phyloP scores from a whole-genome alignment of 2,329 filamentous ascomycete species.

The Xylaria polymorpha region DNA sequence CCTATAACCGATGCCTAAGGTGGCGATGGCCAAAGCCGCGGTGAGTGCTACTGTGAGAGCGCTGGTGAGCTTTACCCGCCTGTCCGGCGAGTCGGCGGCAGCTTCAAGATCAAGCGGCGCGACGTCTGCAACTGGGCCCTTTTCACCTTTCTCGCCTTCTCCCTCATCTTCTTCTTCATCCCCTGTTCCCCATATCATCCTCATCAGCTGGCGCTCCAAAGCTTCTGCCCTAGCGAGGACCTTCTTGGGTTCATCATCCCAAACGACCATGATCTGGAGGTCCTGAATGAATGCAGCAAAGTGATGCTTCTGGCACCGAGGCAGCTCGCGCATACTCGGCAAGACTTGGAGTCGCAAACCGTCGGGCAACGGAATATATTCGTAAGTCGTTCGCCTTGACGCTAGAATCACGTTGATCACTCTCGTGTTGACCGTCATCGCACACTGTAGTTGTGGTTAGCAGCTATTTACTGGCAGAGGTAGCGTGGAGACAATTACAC shows the following conservation, averaged over 20 bases:
- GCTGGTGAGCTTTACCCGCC: conserved; percentile 66
- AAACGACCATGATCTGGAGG: conserved; percentile 68
- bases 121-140: conserved; percentile 51
- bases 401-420: conserved; percentile 70
- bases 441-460: conserved; percentile 60
- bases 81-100: conserved; percentile 54
- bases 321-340: conserved; percentile 66
- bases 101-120: conserved; percentile 58
- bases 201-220: conserved; percentile 65
- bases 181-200: conserved; percentile 66
- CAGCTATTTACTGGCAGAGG: not conserved
- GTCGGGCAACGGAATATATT: conserved; percentile 68
- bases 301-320: conserved; percentile 71
- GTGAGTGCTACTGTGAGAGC: conserved; percentile 65
- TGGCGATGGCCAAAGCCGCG: conserved; percentile 62
- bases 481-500: conserved; percentile 34
- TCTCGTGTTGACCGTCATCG: conserved; percentile 74
- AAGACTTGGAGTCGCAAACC: conserved; percentile 72
- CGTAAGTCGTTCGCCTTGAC: conserved; percentile 56
- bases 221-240: conserved; percentile 63
- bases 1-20: conserved; percentile 68
- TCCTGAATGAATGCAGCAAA: conserved; percentile 73
- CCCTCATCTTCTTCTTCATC: conserved; percentile 57
- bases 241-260: conserved; percentile 71
- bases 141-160: conserved; percentile 54